Evolutionary conservation across 768 basidiomycete species (phyloP).

Genomic region (Leccinum aurantiacum): DNA sequence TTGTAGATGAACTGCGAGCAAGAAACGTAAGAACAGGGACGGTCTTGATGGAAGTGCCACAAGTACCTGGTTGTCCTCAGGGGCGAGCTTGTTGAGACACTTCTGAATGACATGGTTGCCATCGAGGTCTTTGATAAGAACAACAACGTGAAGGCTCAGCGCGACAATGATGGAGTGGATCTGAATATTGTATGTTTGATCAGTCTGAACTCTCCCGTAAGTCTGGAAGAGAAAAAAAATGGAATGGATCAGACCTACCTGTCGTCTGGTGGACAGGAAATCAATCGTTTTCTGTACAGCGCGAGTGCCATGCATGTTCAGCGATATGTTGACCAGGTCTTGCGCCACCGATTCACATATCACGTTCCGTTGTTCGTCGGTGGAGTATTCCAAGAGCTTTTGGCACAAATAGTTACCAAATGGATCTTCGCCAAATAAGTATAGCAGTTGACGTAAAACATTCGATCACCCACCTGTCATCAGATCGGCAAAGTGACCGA

Average conservation of each 20-base stretch:
- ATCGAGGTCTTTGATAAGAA: conserved; percentile 97
- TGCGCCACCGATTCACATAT: conserved; percentile 98
- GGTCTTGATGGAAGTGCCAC: neutral
- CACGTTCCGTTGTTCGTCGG: conserved; percentile 94
- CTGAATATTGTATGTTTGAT: conserved; percentile 82
- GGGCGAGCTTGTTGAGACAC: conserved; percentile 95
- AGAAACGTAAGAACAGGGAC: neutral
- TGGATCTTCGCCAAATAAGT: conserved; percentile 59
- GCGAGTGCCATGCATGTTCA: conserved; percentile 99
- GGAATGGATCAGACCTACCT: conserved; percentile 57
- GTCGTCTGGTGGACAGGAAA: conserved; percentile 91
- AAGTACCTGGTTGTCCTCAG: conserved; percentile 94
- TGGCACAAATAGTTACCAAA: conserved; percentile 99
- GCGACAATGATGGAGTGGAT: conserved; percentile 97
- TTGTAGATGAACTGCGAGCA: conserved; percentile 89
- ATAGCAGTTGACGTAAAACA: conserved; percentile 1
- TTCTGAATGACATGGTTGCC: conserved; percentile 99
- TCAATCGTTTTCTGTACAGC: conserved; percentile 99
- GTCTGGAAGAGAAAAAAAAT: conserved; percentile 44
- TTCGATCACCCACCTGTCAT: conserved; percentile 76
- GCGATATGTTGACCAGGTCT: conserved; percentile 94
- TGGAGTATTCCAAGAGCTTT: conserved; percentile 94
- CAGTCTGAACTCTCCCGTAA: conserved; percentile 65
- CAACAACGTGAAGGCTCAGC: conserved; percentile 95
- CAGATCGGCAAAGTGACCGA: conserved; percentile 94